Percentiles rank a stretch among this genome's conserved stretches.
Conservation (phyloP, 139 green algal species). For the Marvania coccoides region DNA sequence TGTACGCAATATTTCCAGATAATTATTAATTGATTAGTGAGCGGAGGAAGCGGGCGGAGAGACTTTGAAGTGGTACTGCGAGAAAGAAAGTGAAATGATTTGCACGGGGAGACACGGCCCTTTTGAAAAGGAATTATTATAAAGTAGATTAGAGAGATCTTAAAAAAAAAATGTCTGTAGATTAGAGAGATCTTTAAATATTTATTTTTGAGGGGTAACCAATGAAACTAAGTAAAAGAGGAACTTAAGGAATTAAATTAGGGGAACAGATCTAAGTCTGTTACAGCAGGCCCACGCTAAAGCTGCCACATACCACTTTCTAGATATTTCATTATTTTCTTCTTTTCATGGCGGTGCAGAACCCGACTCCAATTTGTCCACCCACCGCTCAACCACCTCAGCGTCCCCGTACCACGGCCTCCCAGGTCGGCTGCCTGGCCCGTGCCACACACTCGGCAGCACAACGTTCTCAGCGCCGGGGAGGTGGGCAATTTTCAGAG, state of each 20-base stretch:
- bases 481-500: conserved; percentile 14
- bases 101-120: background rate
- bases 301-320: too few species aligned
- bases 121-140: too few species aligned
- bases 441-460: conserved; percentile 24
- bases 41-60: too few species aligned
- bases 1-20: too few species aligned
- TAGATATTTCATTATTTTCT: too few species aligned
- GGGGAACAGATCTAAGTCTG: too few species aligned
- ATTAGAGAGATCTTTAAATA: background rate
- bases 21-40: too few species aligned
- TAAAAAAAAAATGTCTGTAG: background rate
- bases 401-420: conserved; percentile 17
- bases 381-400: background rate
- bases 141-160: too few species aligned
- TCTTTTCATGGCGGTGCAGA: background rate
- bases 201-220: background rate
- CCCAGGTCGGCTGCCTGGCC: background rate
- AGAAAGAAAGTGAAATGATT: background rate
- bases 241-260: too few species aligned
- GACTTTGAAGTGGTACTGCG: background rate
- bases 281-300: too few species aligned
- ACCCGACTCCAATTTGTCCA: background rate
- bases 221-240: background rate
- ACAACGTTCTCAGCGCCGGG: conserved; percentile 7